Evolutionary conservation across 2,329 filamentous ascomycete species (phyloP).

Genomic region (Diaporthe ampelina): DNA sequence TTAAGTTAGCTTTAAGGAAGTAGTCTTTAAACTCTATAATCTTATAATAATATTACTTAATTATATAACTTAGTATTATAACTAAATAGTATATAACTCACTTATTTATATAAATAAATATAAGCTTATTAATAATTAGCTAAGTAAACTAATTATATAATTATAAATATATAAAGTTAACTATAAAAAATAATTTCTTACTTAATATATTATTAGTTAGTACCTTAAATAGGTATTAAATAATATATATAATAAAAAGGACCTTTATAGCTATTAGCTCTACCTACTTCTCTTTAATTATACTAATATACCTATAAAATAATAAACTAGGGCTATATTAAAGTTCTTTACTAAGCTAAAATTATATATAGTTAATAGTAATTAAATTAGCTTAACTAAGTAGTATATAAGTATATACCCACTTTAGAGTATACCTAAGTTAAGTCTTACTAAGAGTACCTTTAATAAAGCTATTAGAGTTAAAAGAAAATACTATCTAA

Average conservation of each 20-base stretch:
- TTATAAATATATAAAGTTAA: not conserved
- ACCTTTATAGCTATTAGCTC: not conserved
- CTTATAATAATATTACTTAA: not conserved
- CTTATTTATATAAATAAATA: not conserved
- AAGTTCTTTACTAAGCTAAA: not conserved
- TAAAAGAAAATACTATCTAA: not conserved
- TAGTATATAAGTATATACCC: not conserved
- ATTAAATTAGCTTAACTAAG: not conserved
- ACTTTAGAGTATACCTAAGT: not conserved
- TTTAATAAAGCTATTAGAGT: not conserved
- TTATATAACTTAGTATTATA: not conserved
- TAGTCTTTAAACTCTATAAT: not conserved
- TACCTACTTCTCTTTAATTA: not conserved
- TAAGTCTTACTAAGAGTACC: not conserved
- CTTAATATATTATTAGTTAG: not conserved
- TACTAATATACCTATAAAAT: not conserved
- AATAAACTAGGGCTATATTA: not conserved
- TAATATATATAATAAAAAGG: not conserved
- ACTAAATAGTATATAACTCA: not conserved
- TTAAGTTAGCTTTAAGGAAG: not conserved
- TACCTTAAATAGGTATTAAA: not conserved
- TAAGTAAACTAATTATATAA: not conserved
- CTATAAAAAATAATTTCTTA: not conserved
- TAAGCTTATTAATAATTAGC: constrained; percentile 3
- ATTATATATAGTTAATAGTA: not conserved